phyloP scores from a whole-genome alignment of 768 basidiomycete genomes.

The Tephrocybe sp. region DNA sequence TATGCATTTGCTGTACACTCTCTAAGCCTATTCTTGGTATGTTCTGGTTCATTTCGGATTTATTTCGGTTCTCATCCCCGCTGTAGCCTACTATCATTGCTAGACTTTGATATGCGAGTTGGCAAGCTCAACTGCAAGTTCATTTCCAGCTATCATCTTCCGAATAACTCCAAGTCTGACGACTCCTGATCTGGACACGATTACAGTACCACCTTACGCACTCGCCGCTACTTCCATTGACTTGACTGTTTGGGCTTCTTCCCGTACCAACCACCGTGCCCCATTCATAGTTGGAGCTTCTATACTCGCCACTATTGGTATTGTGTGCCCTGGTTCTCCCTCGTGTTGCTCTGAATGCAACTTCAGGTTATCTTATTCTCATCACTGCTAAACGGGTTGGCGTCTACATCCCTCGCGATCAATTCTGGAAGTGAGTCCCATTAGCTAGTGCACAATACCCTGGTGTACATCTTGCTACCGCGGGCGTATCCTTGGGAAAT shows the following conservation, averaged over 20 bases:
- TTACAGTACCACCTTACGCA: constrained; percentile 59
- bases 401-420: neutral
- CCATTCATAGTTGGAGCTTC: constrained; percentile 52
- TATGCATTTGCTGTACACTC: constrained; percentile 60
- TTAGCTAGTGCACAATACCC: constrained; percentile 53
- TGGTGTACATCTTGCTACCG: constrained; percentile 53
- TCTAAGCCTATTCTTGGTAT: constrained; percentile 54
- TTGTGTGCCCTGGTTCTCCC: neutral
- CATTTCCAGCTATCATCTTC: neutral
- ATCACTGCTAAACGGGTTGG: constrained; percentile 40
- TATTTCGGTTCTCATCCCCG: neutral
- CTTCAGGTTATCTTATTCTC: constrained; percentile 54
- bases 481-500: constrained; percentile 57
- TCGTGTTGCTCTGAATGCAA: neutral
- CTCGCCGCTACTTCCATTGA: constrained; percentile 49
- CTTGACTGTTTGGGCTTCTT: constrained; percentile 49
- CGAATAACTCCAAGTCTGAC: neutral
- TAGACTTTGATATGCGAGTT: constrained; percentile 51
- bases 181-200: constrained; percentile 25
- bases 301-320: constrained; percentile 49
- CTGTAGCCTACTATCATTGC: constrained; percentile 58
- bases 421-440: neutral
- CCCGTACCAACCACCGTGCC: constrained; percentile 41
- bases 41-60: neutral
- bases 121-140: constrained; percentile 58